These are phyloP conservation scores for Alectoria sarmentosa DNA, from an alignment of 495 filamentous ascomycete genomes.

Conservation along the genomic window DNA sequence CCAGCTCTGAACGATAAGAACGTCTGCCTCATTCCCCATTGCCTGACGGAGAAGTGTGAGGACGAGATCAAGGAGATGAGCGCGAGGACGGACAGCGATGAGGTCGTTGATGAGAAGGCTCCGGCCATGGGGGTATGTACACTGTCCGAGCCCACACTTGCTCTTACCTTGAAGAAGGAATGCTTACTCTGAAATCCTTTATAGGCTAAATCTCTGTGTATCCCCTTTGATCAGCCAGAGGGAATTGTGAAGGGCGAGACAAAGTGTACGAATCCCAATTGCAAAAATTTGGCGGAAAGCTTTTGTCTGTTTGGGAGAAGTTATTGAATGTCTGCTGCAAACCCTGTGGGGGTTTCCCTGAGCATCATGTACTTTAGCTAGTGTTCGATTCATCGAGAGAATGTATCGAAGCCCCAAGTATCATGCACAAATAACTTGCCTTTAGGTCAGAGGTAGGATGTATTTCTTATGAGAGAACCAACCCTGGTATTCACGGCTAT, in stretches of 20 bases:
- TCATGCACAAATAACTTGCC: background rate
- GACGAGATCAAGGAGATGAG: constrained; percentile 89
- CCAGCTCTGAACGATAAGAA: constrained; percentile 88
- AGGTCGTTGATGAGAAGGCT: constrained; percentile 64
- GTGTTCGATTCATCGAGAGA: background rate
- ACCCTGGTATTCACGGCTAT: background rate
- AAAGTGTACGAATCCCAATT: constrained; percentile 85
- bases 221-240: constrained; percentile 92
- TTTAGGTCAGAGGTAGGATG: background rate
- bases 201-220: constrained; percentile 84
- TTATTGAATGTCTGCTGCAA: constrained; percentile 12
- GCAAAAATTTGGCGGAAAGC: constrained; percentile 59
- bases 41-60: constrained; percentile 75
- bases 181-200: background rate
- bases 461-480: background rate
- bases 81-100: constrained; percentile 60
- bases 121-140: constrained; percentile 71
- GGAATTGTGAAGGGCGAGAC: constrained; percentile 71
- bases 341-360: background rate
- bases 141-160: background rate
- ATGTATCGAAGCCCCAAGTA: background rate
- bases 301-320: constrained; percentile 81
- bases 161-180: background rate
- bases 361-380: background rate
- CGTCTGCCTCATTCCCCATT: constrained; percentile 80